Percentiles rank a stretch among this genome's conserved stretches.
Evolutionary conservation across 441 rosid genomes (phyloP).

Genomic region (Metrosideros polymorpha): DNA sequence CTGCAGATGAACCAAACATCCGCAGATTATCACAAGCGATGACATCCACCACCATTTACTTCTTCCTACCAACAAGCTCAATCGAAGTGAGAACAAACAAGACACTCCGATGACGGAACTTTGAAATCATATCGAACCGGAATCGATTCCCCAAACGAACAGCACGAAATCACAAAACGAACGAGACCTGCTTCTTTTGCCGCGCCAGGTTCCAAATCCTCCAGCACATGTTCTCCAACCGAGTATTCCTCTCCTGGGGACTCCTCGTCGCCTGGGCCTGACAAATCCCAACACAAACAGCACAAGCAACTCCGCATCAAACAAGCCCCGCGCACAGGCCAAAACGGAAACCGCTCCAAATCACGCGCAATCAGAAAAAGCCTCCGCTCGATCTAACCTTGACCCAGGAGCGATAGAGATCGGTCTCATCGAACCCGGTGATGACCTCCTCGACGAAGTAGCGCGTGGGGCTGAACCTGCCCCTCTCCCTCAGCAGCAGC

Average conservation of each 20-base stretch:
- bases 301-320: background rate
- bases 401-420: constrained; percentile 91
- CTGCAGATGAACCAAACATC: background rate
- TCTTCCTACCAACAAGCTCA: background rate
- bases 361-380: background rate
- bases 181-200: constrained; percentile 74
- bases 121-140: background rate
- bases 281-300: background rate
- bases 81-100: background rate
- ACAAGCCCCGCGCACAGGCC: background rate
- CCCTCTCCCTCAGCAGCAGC: constrained; percentile 83
- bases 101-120: background rate
- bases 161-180: background rate
- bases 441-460: constrained; percentile 98
- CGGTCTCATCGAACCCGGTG: constrained; percentile 96
- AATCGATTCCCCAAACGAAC: background rate
- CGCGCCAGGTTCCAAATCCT: constrained; percentile 97
- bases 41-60: background rate
- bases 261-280: constrained; percentile 86
- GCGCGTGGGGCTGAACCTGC: constrained; percentile 93
- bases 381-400: constrained; percentile 21
- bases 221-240: constrained; percentile 95
- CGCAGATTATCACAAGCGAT: background rate
- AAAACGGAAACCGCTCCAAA: background rate
- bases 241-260: constrained; percentile 80